Evolutionary conservation across 768 basidiomycete species (phyloP).

Genomic region (Atractiella rhizophila): DNA sequence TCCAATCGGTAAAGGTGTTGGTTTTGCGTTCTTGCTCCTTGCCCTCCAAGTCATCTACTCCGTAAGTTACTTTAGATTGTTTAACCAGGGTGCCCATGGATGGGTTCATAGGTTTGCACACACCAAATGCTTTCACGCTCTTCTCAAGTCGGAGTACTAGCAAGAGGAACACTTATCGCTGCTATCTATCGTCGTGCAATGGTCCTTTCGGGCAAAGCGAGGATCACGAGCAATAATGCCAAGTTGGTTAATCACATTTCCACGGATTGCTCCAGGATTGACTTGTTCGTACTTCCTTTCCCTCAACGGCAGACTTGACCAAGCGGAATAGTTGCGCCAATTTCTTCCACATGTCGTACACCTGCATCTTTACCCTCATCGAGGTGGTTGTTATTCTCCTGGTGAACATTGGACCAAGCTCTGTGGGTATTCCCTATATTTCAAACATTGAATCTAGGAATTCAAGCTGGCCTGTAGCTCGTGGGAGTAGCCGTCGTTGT

Average conservation of each 20-base stretch:
- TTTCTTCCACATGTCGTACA: conserved; percentile 29
- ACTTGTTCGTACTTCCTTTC: no score
- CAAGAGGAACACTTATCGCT: conserved; percentile 63
- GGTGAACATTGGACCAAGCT: conserved; percentile 39
- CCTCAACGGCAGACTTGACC: no score
- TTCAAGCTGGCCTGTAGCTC: no score
- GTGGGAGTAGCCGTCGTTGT: conserved; percentile 40
- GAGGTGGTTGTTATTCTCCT: conserved; percentile 53
- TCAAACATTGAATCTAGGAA: no score
- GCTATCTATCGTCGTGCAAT: conserved; percentile 60
- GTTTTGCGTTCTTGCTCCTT: conserved; percentile 41
- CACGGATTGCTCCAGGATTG: conserved; percentile 69
- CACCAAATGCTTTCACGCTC: conserved; percentile 48
- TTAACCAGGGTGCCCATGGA: no score
- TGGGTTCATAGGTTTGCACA: neutral
- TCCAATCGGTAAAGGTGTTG: conserved; percentile 32
- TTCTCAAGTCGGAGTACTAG: conserved; percentile 48
- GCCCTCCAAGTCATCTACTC: conserved; percentile 41
- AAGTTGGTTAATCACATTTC: conserved; percentile 83
- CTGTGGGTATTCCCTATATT: no score
- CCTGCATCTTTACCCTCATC: conserved; percentile 44
- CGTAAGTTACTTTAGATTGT: no score
- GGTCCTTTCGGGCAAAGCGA: conserved; percentile 49
- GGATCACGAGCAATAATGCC: conserved; percentile 58
- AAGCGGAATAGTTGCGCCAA: no score